Conservation (phyloP, 176 grass and related monocot genomes). For the Hsuehochloa calcarea region DNA sequence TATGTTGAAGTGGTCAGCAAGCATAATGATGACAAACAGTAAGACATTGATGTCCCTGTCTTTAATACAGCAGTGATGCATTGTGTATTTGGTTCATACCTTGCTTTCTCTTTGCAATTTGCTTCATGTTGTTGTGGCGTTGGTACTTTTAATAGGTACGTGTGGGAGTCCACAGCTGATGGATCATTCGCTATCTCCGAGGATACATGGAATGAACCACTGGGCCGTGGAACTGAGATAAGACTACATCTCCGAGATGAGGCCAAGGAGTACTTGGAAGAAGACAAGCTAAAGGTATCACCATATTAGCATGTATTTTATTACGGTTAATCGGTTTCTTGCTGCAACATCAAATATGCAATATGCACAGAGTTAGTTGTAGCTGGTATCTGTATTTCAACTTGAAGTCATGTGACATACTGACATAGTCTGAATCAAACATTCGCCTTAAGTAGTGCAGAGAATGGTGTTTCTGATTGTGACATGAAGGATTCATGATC, state of each 20-base stretch:
- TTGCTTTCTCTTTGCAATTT: neutral
- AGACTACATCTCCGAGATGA: constrained; percentile 91
- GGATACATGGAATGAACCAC: constrained; percentile 91
- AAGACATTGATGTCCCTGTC: constrained; percentile 1
- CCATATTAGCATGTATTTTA: constrained; percentile 8
- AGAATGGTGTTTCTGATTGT: neutral
- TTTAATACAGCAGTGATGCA: neutral
- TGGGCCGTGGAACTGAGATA: constrained; percentile 97
- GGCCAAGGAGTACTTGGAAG: constrained; percentile 92
- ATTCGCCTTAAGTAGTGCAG: neutral
- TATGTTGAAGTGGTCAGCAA: constrained; percentile 99
- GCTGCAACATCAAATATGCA: neutral
- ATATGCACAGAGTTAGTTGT: neutral
- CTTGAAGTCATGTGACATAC: neutral
- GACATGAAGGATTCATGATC: neutral
- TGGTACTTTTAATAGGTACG: constrained; percentile 49
- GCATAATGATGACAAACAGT: constrained; percentile 99
- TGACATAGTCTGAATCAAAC: neutral
- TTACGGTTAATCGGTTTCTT: neutral
- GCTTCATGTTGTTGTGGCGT: neutral
- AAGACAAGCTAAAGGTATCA: constrained; percentile 85
- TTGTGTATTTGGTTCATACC: neutral
- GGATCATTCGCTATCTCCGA: constrained; percentile 93
- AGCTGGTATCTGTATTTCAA: neutral
- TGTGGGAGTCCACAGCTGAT: constrained; percentile 97